A percentile compares a stretch with the other conserved stretches of the same genome.
These are phyloP conservation scores for Pichia sp. DNA, from an alignment of 1,139 yeast species.

Conservation along the genomic window DNA sequence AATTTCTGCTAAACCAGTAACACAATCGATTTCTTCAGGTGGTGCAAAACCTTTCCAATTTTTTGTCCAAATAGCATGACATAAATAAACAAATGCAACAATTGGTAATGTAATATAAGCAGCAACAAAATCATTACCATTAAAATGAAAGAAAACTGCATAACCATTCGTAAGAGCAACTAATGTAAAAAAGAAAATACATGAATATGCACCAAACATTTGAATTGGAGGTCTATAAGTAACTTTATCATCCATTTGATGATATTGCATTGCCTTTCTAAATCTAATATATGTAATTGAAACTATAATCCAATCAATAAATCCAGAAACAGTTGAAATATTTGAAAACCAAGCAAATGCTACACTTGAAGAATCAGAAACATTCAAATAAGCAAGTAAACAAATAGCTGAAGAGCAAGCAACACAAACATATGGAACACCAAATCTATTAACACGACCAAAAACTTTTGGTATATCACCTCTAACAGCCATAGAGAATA, in stretches of 20 bases:
- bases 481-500: conserved; percentile 51
- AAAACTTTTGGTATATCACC: conserved; percentile 59
- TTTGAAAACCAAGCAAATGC: conserved; percentile 34
- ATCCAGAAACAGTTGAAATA: conserved; percentile 34
- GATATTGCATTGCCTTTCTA: conserved; percentile 40
- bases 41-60: conserved; percentile 32
- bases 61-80: conserved; percentile 31
- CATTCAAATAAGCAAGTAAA: conserved; percentile 31
- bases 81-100: conserved; percentile 41
- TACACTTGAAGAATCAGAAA: conserved; percentile 25
- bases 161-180: conserved; percentile 55
- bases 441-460: conserved; percentile 49
- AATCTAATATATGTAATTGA: conserved; percentile 40
- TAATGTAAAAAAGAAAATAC: conserved; percentile 37
- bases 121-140: conserved; percentile 47
- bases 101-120: conserved; percentile 58
- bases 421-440: conserved; percentile 50
- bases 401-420: conserved; percentile 36
- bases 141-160: conserved; percentile 46
- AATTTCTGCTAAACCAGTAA: conserved; percentile 39
- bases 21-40: conserved; percentile 38
- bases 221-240: conserved; percentile 41
- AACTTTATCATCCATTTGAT: conserved; percentile 39
- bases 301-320: conserved; percentile 34
- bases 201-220: conserved; percentile 42